Conservation (phyloP, 805 yeast genomes). For the Allodekkera sacchari region DNA sequence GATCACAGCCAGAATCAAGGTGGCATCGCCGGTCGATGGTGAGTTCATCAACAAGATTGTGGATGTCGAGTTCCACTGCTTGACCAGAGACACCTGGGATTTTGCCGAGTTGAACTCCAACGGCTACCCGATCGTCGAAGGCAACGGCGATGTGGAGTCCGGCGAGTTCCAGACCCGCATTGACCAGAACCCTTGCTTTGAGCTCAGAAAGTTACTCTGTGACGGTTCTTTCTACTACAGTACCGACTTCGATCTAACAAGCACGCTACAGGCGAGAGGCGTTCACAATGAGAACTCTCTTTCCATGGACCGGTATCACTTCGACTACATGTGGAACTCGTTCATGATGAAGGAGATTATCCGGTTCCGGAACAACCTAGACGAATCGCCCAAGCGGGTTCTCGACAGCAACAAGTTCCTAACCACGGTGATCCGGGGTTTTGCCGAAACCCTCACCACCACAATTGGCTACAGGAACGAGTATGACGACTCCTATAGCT, state of each 20-base stretch:
- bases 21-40: conserved; percentile 73
- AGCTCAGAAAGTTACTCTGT: conserved; percentile 64
- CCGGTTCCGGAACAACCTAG: conserved; percentile 64
- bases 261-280: conserved; percentile 74
- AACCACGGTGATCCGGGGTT: conserved; percentile 91
- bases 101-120: conserved; percentile 57
- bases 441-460: conserved; percentile 68
- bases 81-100: conserved; percentile 73
- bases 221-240: conserved; percentile 92
- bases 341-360: conserved; percentile 81
- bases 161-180: conserved; percentile 15
- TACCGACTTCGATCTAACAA: conserved; percentile 85
- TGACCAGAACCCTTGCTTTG: conserved; percentile 76
- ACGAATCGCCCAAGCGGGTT: conserved; percentile 44
- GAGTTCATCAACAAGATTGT: conserved; percentile 75
- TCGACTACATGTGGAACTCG: conserved; percentile 94
- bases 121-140: conserved; percentile 51
- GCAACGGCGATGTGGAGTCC: conserved; percentile 27
- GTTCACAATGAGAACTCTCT: conserved; percentile 33
- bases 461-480: conserved; percentile 22
- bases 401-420: conserved; percentile 74
- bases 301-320: conserved; percentile 55
- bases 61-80: conserved; percentile 80
- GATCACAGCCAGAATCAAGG: conserved; percentile 67
- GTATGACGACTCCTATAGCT: no score